Conservation (phyloP, 495 filamentous ascomycete genomes). For the Viridothelium virens region DNA sequence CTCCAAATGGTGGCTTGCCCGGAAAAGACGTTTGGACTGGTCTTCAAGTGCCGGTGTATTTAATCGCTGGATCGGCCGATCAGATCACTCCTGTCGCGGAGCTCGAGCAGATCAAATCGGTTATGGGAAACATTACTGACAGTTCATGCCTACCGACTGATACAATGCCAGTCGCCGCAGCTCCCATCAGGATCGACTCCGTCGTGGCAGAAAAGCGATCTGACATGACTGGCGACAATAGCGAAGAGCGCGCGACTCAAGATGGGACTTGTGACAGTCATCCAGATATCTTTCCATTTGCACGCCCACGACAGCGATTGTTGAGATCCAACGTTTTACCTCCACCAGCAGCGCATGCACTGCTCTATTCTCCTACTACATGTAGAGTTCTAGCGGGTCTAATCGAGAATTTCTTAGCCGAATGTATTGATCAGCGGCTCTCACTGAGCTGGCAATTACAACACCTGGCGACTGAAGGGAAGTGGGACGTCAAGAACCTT, state of each 20-base stretch:
- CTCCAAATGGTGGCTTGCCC: slow-evolving; percentile 57
- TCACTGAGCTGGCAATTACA: slow-evolving; percentile 84
- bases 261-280: neutral
- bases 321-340: slow-evolving; percentile 69
- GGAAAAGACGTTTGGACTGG: slow-evolving; percentile 64
- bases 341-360: slow-evolving; percentile 69
- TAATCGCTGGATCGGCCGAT: slow-evolving; percentile 74
- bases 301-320: slow-evolving; percentile 29
- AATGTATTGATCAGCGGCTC: slow-evolving; percentile 67
- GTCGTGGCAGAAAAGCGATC: slow-evolving; percentile 35
- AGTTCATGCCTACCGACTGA: neutral
- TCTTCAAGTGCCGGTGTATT: slow-evolving; percentile 62
- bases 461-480: slow-evolving; percentile 75
- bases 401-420: slow-evolving; percentile 70
- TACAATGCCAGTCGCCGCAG: neutral
- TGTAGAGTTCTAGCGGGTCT: slow-evolving; percentile 71
- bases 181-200: neutral
- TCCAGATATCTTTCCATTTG: neutral
- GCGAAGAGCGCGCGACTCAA: neutral
- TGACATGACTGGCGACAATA: slow-evolving; percentile 2
- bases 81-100: slow-evolving; percentile 62
- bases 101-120: slow-evolving; percentile 58
- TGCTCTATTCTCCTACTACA: slow-evolving; percentile 71
- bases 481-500: slow-evolving; percentile 98
- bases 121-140: slow-evolving; percentile 41